Base-by-base conservation (phyloP, 495 filamentous ascomycete species). In the Daldinia grandis region DNA sequence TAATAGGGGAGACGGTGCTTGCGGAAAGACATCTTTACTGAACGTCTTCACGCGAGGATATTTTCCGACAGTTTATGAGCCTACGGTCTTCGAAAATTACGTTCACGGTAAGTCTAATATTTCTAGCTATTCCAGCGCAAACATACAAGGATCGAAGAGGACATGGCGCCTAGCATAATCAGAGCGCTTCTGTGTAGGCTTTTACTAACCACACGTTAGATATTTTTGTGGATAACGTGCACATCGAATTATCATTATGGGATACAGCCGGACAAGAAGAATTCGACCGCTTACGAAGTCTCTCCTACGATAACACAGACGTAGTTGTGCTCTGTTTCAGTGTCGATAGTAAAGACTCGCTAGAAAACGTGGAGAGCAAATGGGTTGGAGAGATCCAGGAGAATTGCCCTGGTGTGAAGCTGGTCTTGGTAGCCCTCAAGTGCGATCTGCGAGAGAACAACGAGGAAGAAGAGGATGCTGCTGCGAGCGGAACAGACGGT, bases 41-140 rank as follows among this genome's bases (percentile, higher is more conserved):
- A 99, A 99, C 80, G 95, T 99, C 70, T 99, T 99, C 81, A 99
- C 95, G 59, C 90, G 95, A 91, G 95, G 95, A 74, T 98, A 96
- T 78, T 99, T 99, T 81, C 95, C 95, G 47, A 97, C 95, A 35
- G 95, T 99, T 73, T 99, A 99, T 79, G 95, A 99, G 78, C 95
- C 95, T 58, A 99, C 95, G 19, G 95, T 99, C 69, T 99, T 99
- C 83, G 95, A 99, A 81, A 99, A 99, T 81, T 99, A 99, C 78
- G 95, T 99, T 66, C 95, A 99, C 81, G 94, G 93, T 97, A 87
- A 74, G 83, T 77, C 15, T 42, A 33, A 42, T 15, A 33, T 47
- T 40, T 19, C 14, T 14, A 27, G 7, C 19, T 19, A 5, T 10
- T 1, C 14, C 12, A 24, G 28, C 19, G 21, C 31, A n/a, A 17